Base-by-base conservation (phyloP, 73 alveolate genomes). In the Effrenium voratum region DNA sequence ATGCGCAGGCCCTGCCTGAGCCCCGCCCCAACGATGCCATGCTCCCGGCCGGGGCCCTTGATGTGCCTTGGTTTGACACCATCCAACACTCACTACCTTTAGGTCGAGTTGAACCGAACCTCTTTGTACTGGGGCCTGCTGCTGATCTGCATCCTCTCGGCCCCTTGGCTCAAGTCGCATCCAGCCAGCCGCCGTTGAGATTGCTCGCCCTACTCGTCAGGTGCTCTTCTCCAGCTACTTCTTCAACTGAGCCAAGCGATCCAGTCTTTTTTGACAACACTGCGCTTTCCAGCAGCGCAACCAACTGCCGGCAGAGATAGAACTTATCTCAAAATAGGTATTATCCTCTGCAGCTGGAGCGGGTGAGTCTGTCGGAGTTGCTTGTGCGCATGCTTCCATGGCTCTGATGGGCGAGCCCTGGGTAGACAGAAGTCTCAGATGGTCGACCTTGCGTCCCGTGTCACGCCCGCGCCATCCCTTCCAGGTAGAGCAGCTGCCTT, bases 221-320 rank as follows among this genome's bases (percentile, higher is more conserved):
- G 73, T 81, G 46, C 92, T 81, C 73, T 81, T 81, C 76, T 81
- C 92, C 73, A 81, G 92, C 73, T 81, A 47, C 73, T 81, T 81
- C 75, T 81, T 81, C 92, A 81, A 81, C 92, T 81, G 73, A 81
- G 52, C n/a, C n/a, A n/a, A n/a, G n/a, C n/a, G n/a, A n/a, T n/a
- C n/a, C n/a, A n/a, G n/a, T n/a, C n/a, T n/a, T n/a, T n/a, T n/a
- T n/a, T n/a, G n/a, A n/a, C n/a, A n/a, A n/a, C n/a, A n/a, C n/a
- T n/a, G n/a, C n/a, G n/a, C n/a, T n/a, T n/a, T n/a, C n/a, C n/a
- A n/a, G n/a, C n/a, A n/a, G n/a, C n/a, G n/a, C n/a, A n/a, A n/a
- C n/a, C n/a, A n/a, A n/a, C n/a, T n/a, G n/a, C n/a, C n/a, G n/a
- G n/a, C n/a, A n/a, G n/a, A n/a, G n/a, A n/a, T n/a, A n/a, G n/a